phyloP scores from a whole-genome alignment of 441 rosid genomes.

The Gossypium armourianum region DNA sequence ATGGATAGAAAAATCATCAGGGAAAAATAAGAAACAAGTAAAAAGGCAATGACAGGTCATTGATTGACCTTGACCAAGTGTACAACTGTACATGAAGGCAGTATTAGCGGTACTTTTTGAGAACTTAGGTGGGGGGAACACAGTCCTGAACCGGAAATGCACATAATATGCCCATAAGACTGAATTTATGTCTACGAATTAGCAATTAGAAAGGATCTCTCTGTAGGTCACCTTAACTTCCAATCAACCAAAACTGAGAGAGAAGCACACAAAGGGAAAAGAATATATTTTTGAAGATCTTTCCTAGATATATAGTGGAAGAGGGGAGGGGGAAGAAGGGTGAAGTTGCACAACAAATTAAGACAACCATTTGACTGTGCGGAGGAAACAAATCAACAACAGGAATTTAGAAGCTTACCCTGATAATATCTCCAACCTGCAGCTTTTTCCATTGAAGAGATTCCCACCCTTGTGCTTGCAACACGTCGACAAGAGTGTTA shows the following conservation, averaged over 20 bases:
- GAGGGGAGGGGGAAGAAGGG: neutral
- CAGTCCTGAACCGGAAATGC: neutral
- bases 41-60: neutral
- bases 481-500: slow-evolving; percentile 60
- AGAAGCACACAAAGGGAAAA: neutral
- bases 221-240: neutral
- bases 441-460: slow-evolving; percentile 74
- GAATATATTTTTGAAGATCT: neutral
- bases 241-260: neutral
- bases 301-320: neutral
- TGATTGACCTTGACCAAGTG: neutral
- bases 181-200: neutral
- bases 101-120: neutral
- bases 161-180: neutral
- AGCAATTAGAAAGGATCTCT: neutral
- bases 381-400: neutral
- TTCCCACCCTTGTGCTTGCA: slow-evolving; percentile 76
- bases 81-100: neutral
- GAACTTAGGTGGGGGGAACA: neutral
- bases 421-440: slow-evolving; percentile 92
- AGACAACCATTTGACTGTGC: neutral
- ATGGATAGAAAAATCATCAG: neutral
- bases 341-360: neutral
- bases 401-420: slow-evolving; percentile 35
- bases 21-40: neutral